Evolutionary conservation across 495 filamentous ascomycete genomes (phyloP), one percentile per base, ranked within the genome.

Genomic region (Sordaria brevicollis): DNA sequence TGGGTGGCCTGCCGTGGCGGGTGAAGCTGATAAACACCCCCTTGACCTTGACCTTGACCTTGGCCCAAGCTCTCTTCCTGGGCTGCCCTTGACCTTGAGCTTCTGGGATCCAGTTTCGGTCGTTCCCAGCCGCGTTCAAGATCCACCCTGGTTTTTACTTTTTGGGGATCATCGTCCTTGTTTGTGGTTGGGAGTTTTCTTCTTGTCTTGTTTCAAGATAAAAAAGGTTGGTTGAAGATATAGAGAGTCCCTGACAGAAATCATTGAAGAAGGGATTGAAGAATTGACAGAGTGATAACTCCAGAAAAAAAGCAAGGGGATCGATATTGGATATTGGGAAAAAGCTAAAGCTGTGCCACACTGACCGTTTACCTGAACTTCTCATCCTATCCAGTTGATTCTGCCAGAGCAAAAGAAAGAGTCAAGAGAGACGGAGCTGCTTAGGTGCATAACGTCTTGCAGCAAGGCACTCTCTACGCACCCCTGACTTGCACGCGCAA

Each of bases 361-460:
- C 29, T 62, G 49, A 62, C 49, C 49, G 49, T 57, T 57, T 57
- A 54, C 43, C 43, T 43, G 39, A 43, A n/a, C 39, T 19, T 43
- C n/a, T n/a, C 39, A 49, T 4, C n/a, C 11, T 43, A 10, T 43
- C 39, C 8, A 43, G 9, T 21, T 25, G 9, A 49, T 4, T 54
- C 21, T 54, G 43, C 25, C 41, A 49, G n/a, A n/a, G n/a, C n/a
- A n/a, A n/a, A n/a, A n/a, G n/a, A n/a, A n/a, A n/a, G n/a, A n/a
- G n/a, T n/a, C 35, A 9, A 36, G 5, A 17, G 21, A 17, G 19
- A 57, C 49, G 49, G 49, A 57, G 49, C 49, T 62, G 49, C n/a
- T n/a, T n/a, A 70, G 72, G 77, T 79, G 76, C 76, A 79, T 62
- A 71, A 74, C 71, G 73, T 76, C n/a, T n/a, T 81, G 77, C 76